A percentile compares a stretch with the other conserved stretches of the same genome.
phyloP scores from a whole-genome alignment of 306 rosid genomes.

The Trifolium repens region DNA sequence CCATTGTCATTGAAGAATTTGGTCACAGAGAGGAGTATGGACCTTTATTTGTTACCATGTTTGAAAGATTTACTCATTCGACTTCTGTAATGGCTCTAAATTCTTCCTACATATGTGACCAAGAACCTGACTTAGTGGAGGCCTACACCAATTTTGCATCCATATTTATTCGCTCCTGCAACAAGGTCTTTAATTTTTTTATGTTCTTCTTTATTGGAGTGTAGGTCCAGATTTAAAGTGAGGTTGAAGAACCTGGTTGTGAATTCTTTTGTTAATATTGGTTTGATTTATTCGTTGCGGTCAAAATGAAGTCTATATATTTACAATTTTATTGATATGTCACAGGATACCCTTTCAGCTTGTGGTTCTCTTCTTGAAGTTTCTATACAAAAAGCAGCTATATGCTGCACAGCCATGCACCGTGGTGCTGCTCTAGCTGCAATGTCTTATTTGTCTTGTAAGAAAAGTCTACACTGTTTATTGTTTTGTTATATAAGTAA shows the following conservation, averaged over 20 bases:
- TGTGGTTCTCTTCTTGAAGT: conserved; percentile 82
- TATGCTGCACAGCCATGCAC: conserved; percentile 98
- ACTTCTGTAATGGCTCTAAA: conserved; percentile 88
- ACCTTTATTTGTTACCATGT: conserved; percentile 71
- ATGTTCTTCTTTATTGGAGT: not conserved
- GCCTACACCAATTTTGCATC: conserved; percentile 93
- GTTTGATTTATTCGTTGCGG: conserved; percentile 24
- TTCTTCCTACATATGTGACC: conserved; percentile 94
- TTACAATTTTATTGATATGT: conserved; percentile 41
- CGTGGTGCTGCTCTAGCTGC: conserved; percentile 99
- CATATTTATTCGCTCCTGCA: conserved; percentile 71
- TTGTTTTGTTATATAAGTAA: conserved; percentile 28
- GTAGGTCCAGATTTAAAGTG: conserved; percentile 12
- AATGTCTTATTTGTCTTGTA: conserved; percentile 96
- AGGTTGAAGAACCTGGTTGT: conserved; percentile 26
- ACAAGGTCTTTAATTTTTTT: conserved; percentile 59
- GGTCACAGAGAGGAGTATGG: conserved; percentile 86
- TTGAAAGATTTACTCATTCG: conserved; percentile 91
- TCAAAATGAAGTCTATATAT: conserved; percentile 32
- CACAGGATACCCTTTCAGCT: conserved; percentile 80
- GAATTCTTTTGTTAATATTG: conserved; percentile 31
- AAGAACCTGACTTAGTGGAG: conserved; percentile 99
- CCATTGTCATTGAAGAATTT: conserved; percentile 90
- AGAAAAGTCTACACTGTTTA: conserved; percentile 40
- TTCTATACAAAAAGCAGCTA: conserved; percentile 91